Conservation (phyloP, 192 early-diverging fungal species). For the Entophlyctis helioformis region DNA sequence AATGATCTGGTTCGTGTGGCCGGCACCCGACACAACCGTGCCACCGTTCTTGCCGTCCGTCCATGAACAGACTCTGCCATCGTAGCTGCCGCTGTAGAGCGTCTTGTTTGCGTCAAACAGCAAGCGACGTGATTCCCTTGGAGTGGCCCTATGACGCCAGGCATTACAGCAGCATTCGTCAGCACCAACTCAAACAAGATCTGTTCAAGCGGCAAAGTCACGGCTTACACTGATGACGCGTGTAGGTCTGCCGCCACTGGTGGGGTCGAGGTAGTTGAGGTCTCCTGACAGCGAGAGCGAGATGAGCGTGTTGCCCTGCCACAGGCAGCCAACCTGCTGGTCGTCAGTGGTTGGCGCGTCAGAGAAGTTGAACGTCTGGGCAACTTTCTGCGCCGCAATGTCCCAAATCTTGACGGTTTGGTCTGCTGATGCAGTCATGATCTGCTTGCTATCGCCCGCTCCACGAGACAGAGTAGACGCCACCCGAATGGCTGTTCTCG, state of each 20-base stretch:
- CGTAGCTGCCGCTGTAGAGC: slow-evolving; percentile 82
- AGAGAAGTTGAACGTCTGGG: slow-evolving; percentile 18
- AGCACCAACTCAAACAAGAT: too few relatives aligned
- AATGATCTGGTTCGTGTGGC: slow-evolving; percentile 69
- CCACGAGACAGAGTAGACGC: slow-evolving; percentile 80
- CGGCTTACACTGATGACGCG: slow-evolving; percentile 36
- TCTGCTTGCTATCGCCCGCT: slow-evolving; percentile 58
- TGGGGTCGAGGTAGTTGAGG: slow-evolving; percentile 70
- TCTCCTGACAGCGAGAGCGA: slow-evolving; percentile 75
- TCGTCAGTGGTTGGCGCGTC: slow-evolving; percentile 34
- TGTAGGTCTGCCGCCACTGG: slow-evolving; percentile 28
- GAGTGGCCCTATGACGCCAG: slow-evolving; percentile 54
- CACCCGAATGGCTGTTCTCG: slow-evolving; percentile 58
- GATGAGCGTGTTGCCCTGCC: slow-evolving; percentile 65
- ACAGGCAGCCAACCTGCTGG: slow-evolving; percentile 91
- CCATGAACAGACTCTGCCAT: slow-evolving; percentile 78
- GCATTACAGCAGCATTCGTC: too few relatives aligned
- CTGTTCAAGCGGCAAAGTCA: too few relatives aligned
- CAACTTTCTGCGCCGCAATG: slow-evolving; percentile 52
- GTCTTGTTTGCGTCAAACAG: slow-evolving; percentile 36
- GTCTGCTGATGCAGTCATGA: slow-evolving; percentile 80
- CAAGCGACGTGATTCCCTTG: slow-evolving; percentile 72
- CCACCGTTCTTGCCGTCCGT: slow-evolving; percentile 26
- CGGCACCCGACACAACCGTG: slow-evolving; percentile 38
- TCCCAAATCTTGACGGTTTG: slow-evolving; percentile 88